These are phyloP conservation scores for Cladobotryum protrusum DNA, from an alignment of 2,329 filamentous ascomycete species.

Conservation along the genomic window DNA sequence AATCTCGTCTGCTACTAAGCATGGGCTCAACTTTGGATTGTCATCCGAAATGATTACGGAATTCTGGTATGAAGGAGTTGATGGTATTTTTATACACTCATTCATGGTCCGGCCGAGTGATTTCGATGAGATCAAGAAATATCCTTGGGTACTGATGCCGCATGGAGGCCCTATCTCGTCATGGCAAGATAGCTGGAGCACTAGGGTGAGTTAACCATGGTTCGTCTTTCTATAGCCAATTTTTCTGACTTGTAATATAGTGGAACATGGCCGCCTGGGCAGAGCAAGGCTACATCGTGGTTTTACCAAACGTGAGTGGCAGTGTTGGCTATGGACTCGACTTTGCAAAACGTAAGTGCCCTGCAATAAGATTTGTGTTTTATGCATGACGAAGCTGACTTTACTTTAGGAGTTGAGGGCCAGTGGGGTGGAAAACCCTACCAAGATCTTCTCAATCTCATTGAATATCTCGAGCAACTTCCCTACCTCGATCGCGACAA, in stretches of 20 bases:
- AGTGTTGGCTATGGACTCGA: conserved; percentile 49
- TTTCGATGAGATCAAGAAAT: conserved; percentile 30
- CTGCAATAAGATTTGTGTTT: not conserved
- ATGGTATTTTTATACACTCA: conserved; percentile 30
- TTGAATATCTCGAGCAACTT: conserved; percentile 44
- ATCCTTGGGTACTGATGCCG: conserved; percentile 32
- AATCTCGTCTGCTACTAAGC: conserved; percentile 25
- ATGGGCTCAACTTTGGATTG: conserved; percentile 28
- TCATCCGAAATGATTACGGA: conserved; percentile 32
- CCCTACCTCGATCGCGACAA: conserved; percentile 49
- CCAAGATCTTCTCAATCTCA: conserved; percentile 48
- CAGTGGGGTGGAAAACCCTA: conserved; percentile 50
- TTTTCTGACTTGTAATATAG: not conserved
- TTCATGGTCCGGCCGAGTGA: conserved; percentile 34
- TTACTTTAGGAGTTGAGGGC: conserved; percentile 38
- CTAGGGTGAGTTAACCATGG: conserved; percentile 25
- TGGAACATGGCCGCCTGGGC: conserved; percentile 50
- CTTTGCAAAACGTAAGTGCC: conserved; percentile 24
- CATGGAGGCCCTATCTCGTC: conserved; percentile 38
- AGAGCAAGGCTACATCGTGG: conserved; percentile 54
- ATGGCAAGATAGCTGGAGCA: conserved; percentile 50
- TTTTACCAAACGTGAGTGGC: conserved; percentile 54
- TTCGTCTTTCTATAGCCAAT: not conserved
- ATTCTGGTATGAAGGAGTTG: conserved; percentile 34
- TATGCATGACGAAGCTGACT: not conserved